These are phyloP conservation scores for Paragyromitra xinjiangensis DNA, from an alignment of 495 filamentous ascomycete genomes.

Conservation along the genomic window DNA sequence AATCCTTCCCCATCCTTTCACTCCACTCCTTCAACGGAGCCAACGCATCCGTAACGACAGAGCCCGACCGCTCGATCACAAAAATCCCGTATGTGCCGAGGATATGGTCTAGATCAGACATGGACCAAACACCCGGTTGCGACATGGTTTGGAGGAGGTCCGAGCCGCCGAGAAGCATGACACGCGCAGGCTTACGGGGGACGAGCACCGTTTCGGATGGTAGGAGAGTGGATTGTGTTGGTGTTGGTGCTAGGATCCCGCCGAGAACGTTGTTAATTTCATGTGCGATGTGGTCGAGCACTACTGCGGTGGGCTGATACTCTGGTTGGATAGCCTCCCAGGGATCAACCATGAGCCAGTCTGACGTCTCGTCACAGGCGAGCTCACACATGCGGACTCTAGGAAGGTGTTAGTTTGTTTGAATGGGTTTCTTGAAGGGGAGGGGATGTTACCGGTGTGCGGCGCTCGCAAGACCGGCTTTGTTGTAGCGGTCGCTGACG, in stretches of 20 bases:
- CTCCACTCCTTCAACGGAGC: conserved; percentile 75
- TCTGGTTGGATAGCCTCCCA: conserved; percentile 78
- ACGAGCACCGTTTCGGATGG: not conserved
- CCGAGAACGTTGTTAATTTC: conserved; percentile 82
- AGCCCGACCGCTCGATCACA: conserved; percentile 86
- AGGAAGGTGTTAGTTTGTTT: conserved; percentile 6
- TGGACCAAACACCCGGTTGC: conserved; percentile 76
- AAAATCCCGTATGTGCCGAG: conserved; percentile 84
- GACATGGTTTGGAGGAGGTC: conserved; percentile 89
- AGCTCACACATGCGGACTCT: conserved; percentile 74
- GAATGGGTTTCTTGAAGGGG: not conserved
- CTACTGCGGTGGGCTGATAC: conserved; percentile 87
- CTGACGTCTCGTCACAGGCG: conserved; percentile 77
- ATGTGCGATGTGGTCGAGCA: conserved; percentile 86
- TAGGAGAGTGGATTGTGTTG: not conserved
- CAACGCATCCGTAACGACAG: conserved; percentile 82
- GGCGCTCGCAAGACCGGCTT: conserved; percentile 82
- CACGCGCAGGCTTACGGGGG: conserved; percentile 62
- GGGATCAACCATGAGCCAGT: conserved; percentile 87
- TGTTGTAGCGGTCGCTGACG: conserved; percentile 88
- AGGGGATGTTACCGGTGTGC: conserved; percentile 68
- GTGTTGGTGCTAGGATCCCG: conserved; percentile 66
- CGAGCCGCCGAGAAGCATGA: conserved; percentile 81
- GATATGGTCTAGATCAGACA: conserved; percentile 84
- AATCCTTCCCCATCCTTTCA: conserved; percentile 58